A percentile compares a stretch with the other conserved stretches of the same genome.
phyloP scores from a whole-genome alignment of 2,329 filamentous ascomycete species.

The Neopestalotiopsis sp. region DNA sequence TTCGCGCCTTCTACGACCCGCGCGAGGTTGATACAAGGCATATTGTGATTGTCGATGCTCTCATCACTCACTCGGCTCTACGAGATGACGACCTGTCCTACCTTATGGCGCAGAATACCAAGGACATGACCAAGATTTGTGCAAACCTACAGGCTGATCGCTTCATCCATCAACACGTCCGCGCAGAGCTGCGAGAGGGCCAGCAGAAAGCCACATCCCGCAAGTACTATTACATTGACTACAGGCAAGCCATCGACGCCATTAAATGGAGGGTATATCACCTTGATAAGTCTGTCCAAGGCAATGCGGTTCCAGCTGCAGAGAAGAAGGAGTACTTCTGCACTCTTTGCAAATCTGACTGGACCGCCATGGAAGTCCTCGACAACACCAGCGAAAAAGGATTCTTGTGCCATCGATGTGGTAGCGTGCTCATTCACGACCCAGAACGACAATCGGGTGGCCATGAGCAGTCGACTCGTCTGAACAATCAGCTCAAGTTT shows the following conservation, averaged over 20 bases:
- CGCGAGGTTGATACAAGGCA: conserved; percentile 68
- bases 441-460: conserved; percentile 72
- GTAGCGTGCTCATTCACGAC: conserved; percentile 65
- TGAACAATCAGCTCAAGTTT: conserved; percentile 82
- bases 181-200: conserved; percentile 79
- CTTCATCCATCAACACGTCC: conserved; percentile 72
- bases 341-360: conserved; percentile 79
- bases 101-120: conserved; percentile 86
- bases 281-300: conserved; percentile 87
- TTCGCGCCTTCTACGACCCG: conserved; percentile 78
- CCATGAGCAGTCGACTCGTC: conserved; percentile 72
- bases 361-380: conserved; percentile 87
- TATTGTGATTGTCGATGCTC: conserved; percentile 77
- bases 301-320: conserved; percentile 75
- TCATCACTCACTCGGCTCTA: conserved; percentile 76
- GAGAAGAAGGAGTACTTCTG: conserved; percentile 95
- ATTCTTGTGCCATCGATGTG: conserved; percentile 85
- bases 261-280: conserved; percentile 94
- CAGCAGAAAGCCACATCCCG: conserved; percentile 81
- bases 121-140: conserved; percentile 89
- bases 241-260: conserved; percentile 90
- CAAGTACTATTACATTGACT: conserved; percentile 98
- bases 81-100: conserved; percentile 88
- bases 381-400: conserved; percentile 73
- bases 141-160: conserved; percentile 85